These are phyloP conservation scores for Colletotrichum filicis DNA, from an alignment of 2,329 filamentous ascomycete species.

Conservation along the genomic window DNA sequence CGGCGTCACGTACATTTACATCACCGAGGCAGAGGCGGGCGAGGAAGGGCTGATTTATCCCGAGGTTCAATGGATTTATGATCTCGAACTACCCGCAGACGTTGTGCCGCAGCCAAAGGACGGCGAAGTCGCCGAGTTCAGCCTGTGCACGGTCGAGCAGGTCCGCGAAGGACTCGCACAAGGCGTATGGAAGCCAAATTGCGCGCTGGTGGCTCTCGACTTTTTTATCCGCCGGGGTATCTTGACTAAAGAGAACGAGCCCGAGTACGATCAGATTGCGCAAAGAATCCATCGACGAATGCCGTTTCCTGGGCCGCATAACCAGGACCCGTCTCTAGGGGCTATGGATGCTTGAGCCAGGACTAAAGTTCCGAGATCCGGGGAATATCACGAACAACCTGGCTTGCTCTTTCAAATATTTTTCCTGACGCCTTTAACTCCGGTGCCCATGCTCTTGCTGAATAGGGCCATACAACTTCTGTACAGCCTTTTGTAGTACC, in stretches of 20 bases:
- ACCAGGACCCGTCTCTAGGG: slow-evolving; percentile 36
- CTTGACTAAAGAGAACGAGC: slow-evolving; percentile 82
- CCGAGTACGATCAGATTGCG: slow-evolving; percentile 80
- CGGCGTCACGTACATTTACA: slow-evolving; percentile 85
- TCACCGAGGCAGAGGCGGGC: slow-evolving; percentile 82
- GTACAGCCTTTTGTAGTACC: background rate
- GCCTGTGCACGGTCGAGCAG: slow-evolving; percentile 80
- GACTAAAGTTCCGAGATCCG: background rate
- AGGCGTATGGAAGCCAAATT: slow-evolving; percentile 93
- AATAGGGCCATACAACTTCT: background rate
- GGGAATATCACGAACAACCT: background rate
- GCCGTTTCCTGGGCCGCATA: slow-evolving; percentile 80
- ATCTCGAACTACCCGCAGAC: slow-evolving; percentile 79
- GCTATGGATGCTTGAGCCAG: slow-evolving; percentile 14
- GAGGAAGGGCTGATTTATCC: slow-evolving; percentile 88
- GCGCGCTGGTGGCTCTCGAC: slow-evolving; percentile 83
- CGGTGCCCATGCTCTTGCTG: background rate
- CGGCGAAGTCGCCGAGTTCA: slow-evolving; percentile 88
- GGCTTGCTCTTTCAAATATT: background rate
- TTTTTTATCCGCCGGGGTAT: slow-evolving; percentile 91
- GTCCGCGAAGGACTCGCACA: slow-evolving; percentile 74
- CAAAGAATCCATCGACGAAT: slow-evolving; percentile 80
- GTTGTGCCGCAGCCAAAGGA: slow-evolving; percentile 82
- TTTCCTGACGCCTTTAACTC: background rate
- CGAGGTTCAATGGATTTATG: slow-evolving; percentile 92